Evolutionary conservation across 129 eudicot genomes (phyloP), one percentile per base, ranked within the genome.

Genomic region (Ambrosia artemisiifolia): DNA sequence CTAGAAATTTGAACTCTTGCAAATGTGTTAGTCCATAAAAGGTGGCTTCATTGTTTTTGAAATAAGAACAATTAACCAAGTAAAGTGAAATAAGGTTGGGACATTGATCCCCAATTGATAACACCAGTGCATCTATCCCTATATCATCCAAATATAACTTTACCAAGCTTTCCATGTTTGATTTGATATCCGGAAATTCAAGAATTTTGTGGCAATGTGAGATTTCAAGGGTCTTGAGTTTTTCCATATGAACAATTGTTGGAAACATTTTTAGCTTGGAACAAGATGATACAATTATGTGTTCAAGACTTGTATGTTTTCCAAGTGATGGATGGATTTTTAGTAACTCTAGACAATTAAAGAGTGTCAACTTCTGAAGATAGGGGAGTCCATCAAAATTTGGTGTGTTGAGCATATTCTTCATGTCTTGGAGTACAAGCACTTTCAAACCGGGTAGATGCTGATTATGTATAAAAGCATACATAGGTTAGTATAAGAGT

Each of bases 321-420:
- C 65, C 65, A 28, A 59, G 65, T 30, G 65, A 59, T 30, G 65
- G 1, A 9, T 59, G 65, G 30, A 59, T 59, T 2, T 32, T 3
- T 30, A 4, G 5, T 12, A 59, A 1, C 38, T 12, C 3, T 0
- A 11, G 0, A 11, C 65, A 59, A 7, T 0, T 1, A 2, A 3
- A 1, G 3, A 59, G 16, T 59, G 1, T 12, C 50, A 67, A 1
- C 13, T 48, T 40, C 60, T 47, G 51, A 42, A 51, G 33, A 20
- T 47, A 19, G 12, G 40, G 75, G 36, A 47, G 68, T 7, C 76
- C 76, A 1, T 11, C 14, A 55, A 55, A 55, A 20, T 55, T 35
- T 9, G 63, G 63, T 19, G 63, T 55, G 63, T 35, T 0, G n/a
- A 55, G 63, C 19, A 55, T n/a, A 11, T 20, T 55, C 13, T 20